Base-by-base conservation (phyloP, 2,329 filamentous ascomycete species). In the Karstenula rhodostoma region DNA sequence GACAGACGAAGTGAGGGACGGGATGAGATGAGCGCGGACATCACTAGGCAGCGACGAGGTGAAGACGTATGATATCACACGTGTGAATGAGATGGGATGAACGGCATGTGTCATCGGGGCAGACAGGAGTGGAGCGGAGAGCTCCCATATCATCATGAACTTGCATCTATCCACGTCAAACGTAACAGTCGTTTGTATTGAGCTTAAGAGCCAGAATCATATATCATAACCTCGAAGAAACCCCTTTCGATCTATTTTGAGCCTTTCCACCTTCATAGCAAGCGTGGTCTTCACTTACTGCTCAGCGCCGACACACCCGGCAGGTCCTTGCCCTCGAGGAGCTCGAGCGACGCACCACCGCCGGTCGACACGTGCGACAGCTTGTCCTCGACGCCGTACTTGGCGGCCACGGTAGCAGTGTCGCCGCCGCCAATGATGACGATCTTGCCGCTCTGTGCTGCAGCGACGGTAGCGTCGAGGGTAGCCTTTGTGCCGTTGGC, bases 361-460 rank as follows among this genome's bases (percentile, higher is more conserved):
- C 95, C 95, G 33, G 95, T 99, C 53, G 93, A 97, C 66, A 99
- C 95, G 84, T 99, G 95, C 85, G 93, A 97, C 77, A 98, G 87
- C 89, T 98, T 96, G 82, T 92, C 89, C 86, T 99, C 95, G 65
- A 92, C 94, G 57, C 90, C 90, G 80, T 97, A 99, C 86, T 99
- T 97, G 80, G 94, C 94, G 57, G 95, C 95, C 50, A 98, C 95
- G 62, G 95, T 99, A 53, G 95, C 95, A 54, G 95, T 99, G 82
- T 99, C 95, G 81, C 95, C 95, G 80, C 95, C 95, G 65, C 95
- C 95, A 67, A 99, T 97, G 83, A 99, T 98, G 79, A 98, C 95
- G 74, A 95, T 97, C 86, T 95, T 94, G 80, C 93, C 94, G 63
- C 84, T 86, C 81, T 92, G 84, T 61, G 90, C 91, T 62, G 91